phyloP scores from a whole-genome alignment of 2,329 filamentous ascomycete species.

The Fulvia fulva region DNA sequence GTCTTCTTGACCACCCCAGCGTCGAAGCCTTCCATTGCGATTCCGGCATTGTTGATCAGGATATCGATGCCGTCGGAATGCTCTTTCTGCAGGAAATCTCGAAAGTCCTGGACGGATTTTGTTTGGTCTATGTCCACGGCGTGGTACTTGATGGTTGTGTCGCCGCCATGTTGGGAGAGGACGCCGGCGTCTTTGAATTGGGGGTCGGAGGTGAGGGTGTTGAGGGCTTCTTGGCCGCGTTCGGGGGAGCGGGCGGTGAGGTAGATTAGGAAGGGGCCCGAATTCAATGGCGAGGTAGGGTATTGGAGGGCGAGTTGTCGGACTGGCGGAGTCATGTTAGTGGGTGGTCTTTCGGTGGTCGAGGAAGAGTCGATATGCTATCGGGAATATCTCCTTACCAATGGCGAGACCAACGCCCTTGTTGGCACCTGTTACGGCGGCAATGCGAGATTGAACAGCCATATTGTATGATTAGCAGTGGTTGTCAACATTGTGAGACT shows the following conservation, averaged over 20 bases:
- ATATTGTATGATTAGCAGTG: constrained; percentile 12
- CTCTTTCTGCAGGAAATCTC: constrained; percentile 39
- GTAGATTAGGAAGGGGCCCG: constrained; percentile 51
- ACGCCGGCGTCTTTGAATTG: constrained; percentile 47
- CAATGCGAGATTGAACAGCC: constrained; percentile 38
- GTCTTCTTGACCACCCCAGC: constrained; percentile 47
- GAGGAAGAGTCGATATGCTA: constrained; percentile 3
- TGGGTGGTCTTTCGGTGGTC: background rate
- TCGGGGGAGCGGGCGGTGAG: constrained; percentile 49
- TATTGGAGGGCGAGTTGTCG: constrained; percentile 53
- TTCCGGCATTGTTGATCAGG: constrained; percentile 52
- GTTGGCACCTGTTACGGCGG: constrained; percentile 54
- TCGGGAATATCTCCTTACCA: too few species aligned
- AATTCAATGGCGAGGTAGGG: constrained; percentile 46
- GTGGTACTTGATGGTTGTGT: constrained; percentile 47
- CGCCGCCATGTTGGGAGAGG: constrained; percentile 40
- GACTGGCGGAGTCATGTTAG: constrained; percentile 32
- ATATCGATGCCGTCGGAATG: constrained; percentile 51
- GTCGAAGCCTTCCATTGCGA: constrained; percentile 38
- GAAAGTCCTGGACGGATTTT: constrained; percentile 44
- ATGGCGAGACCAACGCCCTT: constrained; percentile 51
- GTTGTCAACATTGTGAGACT: background rate
- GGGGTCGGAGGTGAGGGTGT: constrained; percentile 41
- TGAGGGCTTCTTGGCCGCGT: constrained; percentile 47
- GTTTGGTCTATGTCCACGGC: constrained; percentile 47